phyloP scores from a whole-genome alignment of 2,329 filamentous ascomycete species.

The Amesomyces nigricolor region DNA sequence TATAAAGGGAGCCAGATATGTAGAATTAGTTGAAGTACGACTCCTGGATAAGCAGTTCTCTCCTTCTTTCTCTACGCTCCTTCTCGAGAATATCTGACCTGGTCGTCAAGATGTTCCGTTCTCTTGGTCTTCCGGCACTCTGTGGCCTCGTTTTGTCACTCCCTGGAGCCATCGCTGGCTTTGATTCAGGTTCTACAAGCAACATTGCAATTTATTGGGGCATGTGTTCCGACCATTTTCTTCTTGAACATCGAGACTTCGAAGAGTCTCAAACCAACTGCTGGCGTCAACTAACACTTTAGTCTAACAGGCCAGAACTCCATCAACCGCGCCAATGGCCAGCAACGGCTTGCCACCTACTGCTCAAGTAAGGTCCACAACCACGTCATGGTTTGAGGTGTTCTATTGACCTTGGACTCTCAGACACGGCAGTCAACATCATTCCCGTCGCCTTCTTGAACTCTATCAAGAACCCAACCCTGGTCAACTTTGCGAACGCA shows the following conservation, averaged over 20 bases:
- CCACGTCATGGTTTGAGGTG: not conserved
- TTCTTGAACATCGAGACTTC: not conserved
- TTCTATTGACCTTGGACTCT: conserved; percentile 31
- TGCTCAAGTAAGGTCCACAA: conserved; percentile 45
- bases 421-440: conserved; percentile 38
- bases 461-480: conserved; percentile 47
- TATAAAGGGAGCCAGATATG: no score
- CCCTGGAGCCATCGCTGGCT: conserved; percentile 34
- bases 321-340: conserved; percentile 41
- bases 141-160: conserved; percentile 12
- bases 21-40: no score
- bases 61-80: no score
- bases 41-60: no score
- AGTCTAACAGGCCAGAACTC: conserved; percentile 52
- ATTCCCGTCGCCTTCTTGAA: conserved; percentile 61
- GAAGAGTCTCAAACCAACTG: not conserved
- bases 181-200: conserved; percentile 39
- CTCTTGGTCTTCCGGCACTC: conserved; percentile 7
- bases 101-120: conserved; percentile 5
- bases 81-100: no score
- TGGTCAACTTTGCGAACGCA: conserved; percentile 60
- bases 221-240: conserved; percentile 24
- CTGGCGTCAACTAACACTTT: not conserved
- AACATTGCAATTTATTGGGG: conserved; percentile 67
- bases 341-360: conserved; percentile 53